phyloP scores from a whole-genome alignment of 2,329 filamentous ascomycete species.

The Myriosclerotinia curreyana region DNA sequence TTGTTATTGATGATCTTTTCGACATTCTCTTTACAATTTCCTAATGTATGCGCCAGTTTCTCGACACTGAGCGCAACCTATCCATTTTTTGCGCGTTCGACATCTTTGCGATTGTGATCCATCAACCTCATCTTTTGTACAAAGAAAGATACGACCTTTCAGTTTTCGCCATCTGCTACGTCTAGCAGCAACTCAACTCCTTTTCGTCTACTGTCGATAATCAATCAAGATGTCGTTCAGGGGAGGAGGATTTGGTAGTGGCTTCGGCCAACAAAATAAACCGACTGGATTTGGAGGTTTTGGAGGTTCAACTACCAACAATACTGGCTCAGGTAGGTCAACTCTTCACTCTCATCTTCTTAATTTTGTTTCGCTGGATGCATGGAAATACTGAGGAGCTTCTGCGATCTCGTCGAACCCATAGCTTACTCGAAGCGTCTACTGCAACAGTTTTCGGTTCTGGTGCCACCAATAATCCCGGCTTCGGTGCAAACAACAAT shows the following conservation, averaged over 20 bases:
- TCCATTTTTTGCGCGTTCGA: constrained; percentile 32
- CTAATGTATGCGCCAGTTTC: constrained; percentile 34
- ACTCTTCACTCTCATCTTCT: constrained; percentile 23
- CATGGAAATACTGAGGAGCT: background rate
- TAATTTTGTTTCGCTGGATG: background rate
- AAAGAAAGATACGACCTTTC: constrained; percentile 24
- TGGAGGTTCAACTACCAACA: constrained; percentile 35
- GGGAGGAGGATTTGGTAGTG: constrained; percentile 44
- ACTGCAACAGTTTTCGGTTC: constrained; percentile 45
- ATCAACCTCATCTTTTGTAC: constrained; percentile 26
- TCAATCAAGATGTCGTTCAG: constrained; percentile 36
- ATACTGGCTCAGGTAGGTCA: constrained; percentile 41
- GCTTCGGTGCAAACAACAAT: constrained; percentile 43
- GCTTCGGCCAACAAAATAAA: constrained; percentile 59
- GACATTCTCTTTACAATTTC: constrained; percentile 30
- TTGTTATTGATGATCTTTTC: constrained; percentile 27
- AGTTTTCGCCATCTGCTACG: constrained; percentile 21
- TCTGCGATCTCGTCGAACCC: constrained; percentile 30
- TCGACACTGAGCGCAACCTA: constrained; percentile 34
- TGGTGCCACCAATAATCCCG: constrained; percentile 36
- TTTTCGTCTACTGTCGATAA: constrained; percentile 21
- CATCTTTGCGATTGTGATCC: constrained; percentile 34
- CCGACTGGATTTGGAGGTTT: constrained; percentile 57
- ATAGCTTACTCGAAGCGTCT: constrained; percentile 39
- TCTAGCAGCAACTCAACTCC: constrained; percentile 14